phyloP scores from a whole-genome alignment of 1,284 basidiomycete species.

The Trametes pubescens region DNA sequence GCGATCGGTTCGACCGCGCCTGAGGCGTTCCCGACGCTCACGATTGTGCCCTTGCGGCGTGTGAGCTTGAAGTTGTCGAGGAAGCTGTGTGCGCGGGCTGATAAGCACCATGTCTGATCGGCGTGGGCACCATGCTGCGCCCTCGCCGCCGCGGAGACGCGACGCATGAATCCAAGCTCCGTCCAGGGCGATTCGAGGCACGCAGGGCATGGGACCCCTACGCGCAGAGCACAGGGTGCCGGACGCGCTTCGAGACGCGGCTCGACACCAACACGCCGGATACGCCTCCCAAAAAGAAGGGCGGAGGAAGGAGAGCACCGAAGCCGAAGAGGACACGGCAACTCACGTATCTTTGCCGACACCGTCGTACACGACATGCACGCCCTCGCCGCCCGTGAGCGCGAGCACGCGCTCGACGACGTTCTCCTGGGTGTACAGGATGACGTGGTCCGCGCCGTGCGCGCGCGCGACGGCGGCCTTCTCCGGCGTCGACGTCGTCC shows the following conservation, averaged over 20 bases:
- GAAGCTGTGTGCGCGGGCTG: conserved; percentile 58
- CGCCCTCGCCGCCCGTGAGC: conserved; percentile 85
- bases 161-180: background rate
- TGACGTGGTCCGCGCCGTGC: conserved; percentile 88
- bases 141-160: conserved; percentile 1
- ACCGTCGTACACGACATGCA: conserved; percentile 91
- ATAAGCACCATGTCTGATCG: conserved; percentile 10
- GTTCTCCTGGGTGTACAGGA: conserved; percentile 81
- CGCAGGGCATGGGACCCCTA: background rate
- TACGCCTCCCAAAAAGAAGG: background rate
- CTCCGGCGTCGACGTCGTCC: conserved; percentile 87
- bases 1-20: conserved; percentile 80
- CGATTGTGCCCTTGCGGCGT: conserved; percentile 83
- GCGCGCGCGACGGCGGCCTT: conserved; percentile 87
- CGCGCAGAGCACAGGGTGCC: background rate
- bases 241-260: background rate
- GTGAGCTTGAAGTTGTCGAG: conserved; percentile 85
- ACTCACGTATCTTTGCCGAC: conserved; percentile 92
- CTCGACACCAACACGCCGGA: background rate
- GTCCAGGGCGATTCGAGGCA: background rate
- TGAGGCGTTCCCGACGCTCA: conserved; percentile 93
- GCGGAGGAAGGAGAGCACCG: background rate
- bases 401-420: conserved; percentile 78
- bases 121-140: conserved; percentile 2
- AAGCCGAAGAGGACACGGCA: background rate